Conservation (phyloP, 306 rosid species). For the Morella rubra region DNA sequence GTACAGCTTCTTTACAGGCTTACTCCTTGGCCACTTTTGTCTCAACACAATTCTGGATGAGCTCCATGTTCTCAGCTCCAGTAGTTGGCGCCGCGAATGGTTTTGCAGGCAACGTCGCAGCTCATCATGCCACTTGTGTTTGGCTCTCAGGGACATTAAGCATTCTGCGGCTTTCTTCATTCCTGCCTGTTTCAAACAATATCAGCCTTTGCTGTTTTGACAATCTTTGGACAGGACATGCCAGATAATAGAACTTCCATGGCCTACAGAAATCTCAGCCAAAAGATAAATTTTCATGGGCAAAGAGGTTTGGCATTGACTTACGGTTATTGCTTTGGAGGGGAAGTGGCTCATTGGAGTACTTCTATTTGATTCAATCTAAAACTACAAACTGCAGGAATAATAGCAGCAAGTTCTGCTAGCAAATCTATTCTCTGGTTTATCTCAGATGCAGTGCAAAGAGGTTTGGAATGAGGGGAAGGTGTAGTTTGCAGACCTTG, state of each 20-base stretch:
- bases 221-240: constrained; percentile 62
- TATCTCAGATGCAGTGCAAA: constrained; percentile 54
- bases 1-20: constrained; percentile 82
- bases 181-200: constrained; percentile 63
- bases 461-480: constrained; percentile 86
- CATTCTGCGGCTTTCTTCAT: constrained; percentile 85
- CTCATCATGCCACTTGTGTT: constrained; percentile 88
- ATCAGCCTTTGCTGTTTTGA: constrained; percentile 58
- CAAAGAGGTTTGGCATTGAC: constrained; percentile 81
- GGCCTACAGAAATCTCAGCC: constrained; percentile 48
- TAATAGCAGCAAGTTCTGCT: constrained; percentile 69
- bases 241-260: constrained; percentile 74
- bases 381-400: constrained; percentile 69
- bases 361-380: constrained; percentile 66
- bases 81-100: constrained; percentile 81
- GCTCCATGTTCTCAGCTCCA: constrained; percentile 78
- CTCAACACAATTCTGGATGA: constrained; percentile 97
- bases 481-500: constrained; percentile 61
- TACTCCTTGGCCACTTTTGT: constrained; percentile 82
- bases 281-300: constrained; percentile 48
- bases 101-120: constrained; percentile 70
- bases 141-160: constrained; percentile 41
- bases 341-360: too few species aligned
- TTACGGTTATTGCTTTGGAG: constrained; percentile 89
- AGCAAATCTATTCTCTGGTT: constrained; percentile 59